These are phyloP conservation scores for Penicillium dipodomyicola DNA, from an alignment of 495 filamentous ascomycete species.

Conservation along the genomic window DNA sequence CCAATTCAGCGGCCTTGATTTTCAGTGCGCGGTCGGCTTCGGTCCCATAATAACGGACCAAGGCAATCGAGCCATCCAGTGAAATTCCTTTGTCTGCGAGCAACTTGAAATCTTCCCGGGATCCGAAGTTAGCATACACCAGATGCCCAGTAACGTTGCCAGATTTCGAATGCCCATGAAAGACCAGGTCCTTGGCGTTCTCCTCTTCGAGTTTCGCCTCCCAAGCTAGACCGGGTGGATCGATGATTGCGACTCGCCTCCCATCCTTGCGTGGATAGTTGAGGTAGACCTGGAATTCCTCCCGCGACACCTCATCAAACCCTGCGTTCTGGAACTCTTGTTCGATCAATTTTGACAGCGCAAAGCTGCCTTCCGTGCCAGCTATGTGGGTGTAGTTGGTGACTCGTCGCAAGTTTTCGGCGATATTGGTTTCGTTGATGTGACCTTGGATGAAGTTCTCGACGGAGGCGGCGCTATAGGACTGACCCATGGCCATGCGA, in stretches of 20 bases:
- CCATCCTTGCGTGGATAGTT: slow-evolving; percentile 83
- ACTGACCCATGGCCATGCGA: slow-evolving; percentile 42
- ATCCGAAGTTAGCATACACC: slow-evolving; percentile 91
- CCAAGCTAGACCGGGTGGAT: slow-evolving; percentile 68
- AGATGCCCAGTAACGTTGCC: slow-evolving; percentile 91
- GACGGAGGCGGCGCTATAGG: slow-evolving; percentile 58
- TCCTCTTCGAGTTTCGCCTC: slow-evolving; percentile 81
- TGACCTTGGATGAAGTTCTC: slow-evolving; percentile 66
- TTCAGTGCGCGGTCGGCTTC: slow-evolving; percentile 73
- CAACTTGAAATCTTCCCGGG: slow-evolving; percentile 72
- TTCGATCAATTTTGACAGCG: slow-evolving; percentile 78
- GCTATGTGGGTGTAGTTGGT: slow-evolving; percentile 83
- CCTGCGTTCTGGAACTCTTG: slow-evolving; percentile 64
- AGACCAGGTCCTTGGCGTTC: slow-evolving; percentile 64
- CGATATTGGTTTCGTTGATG: slow-evolving; percentile 66
- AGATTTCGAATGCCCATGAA: slow-evolving; percentile 85
- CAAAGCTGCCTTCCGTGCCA: slow-evolving; percentile 84
- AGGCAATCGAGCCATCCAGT: slow-evolving; percentile 73
- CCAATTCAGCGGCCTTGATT: slow-evolving; percentile 83
- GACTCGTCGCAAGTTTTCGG: slow-evolving; percentile 66
- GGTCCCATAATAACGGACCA: slow-evolving; percentile 77
- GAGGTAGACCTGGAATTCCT: slow-evolving; percentile 82
- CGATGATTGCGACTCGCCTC: slow-evolving; percentile 76
- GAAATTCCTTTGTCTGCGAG: slow-evolving; percentile 69
- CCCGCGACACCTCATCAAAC: slow-evolving; percentile 68